A percentile compares a stretch with the other conserved stretches of the same genome.
These are phyloP conservation scores for Cystobasidiopsis lactophilus DNA, from an alignment of 768 basidiomycete genomes.

Conservation along the genomic window DNA sequence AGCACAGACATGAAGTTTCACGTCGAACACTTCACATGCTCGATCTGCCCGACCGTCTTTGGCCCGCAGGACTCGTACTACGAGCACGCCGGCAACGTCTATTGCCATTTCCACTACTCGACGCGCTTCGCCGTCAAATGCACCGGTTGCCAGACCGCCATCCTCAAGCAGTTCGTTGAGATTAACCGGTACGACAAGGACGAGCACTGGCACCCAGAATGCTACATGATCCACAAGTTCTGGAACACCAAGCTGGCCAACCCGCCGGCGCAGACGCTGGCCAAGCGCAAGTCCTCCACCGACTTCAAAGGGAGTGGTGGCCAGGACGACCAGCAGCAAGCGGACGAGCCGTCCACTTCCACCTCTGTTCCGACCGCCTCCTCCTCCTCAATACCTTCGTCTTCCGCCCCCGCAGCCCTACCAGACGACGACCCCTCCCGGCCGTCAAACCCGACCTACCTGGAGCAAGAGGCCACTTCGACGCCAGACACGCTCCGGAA, in stretches of 20 bases:
- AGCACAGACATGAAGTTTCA: slow-evolving; percentile 82
- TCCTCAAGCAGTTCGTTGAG: slow-evolving; percentile 97
- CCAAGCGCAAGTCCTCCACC: neutral
- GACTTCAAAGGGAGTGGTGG: neutral
- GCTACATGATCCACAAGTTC: slow-evolving; percentile 99
- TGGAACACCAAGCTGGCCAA: slow-evolving; percentile 75
- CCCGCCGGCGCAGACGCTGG: neutral
- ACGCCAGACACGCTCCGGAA: slow-evolving; percentile 58
- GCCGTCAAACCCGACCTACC: slow-evolving; percentile 23
- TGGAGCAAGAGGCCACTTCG: slow-evolving; percentile 60
- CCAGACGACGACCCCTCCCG: neutral
- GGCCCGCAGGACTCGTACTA: slow-evolving; percentile 98
- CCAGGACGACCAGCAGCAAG: neutral
- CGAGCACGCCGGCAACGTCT: slow-evolving; percentile 93
- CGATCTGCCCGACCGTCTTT: slow-evolving; percentile 81
- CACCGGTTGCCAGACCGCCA: slow-evolving; percentile 88
- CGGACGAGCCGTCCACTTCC: neutral
- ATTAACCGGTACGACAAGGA: slow-evolving; percentile 95
- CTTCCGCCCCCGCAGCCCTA: neutral
- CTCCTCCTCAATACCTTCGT: neutral
- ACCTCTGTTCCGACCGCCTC: neutral
- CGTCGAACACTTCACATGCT: slow-evolving; percentile 98
- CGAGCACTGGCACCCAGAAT: slow-evolving; percentile 99
- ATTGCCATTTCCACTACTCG: slow-evolving; percentile 97
- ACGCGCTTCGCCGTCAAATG: slow-evolving; percentile 97